Base-by-base conservation (phyloP, 2,329 filamentous ascomycete species). In the Leptographium radiaticola region DNA sequence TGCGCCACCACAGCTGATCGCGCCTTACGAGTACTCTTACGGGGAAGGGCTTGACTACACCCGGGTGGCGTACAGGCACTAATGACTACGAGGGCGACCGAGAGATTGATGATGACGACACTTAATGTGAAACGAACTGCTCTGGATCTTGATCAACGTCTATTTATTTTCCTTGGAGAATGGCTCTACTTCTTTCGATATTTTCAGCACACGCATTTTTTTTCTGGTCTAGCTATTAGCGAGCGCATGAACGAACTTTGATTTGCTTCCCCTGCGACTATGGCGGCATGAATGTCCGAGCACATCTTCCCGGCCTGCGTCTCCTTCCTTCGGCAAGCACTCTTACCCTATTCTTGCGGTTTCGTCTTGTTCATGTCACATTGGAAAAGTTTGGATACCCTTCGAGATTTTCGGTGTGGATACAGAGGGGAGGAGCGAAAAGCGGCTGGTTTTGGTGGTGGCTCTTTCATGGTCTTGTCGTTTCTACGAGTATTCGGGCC, bases 1-100 rank as follows among this genome's bases (percentile, higher is more conserved):
- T 59, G 61, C 64, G 2, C 68, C 68, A 25, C 67, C 68, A 25
- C 55, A 59, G 46, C 54, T 51, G 38, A 55, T 52, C 25, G 56
- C 54, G 2, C 44, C 45, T 10, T 51, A 51, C 45, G 59, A 55
- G 15, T 63, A 64, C 44, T 44, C 53, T 6, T 61, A 62, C 25
- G 59, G 56, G 44, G 38, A 50, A 7, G 53, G 53, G 15, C 51
- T 50, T 42, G 56, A 58, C 11, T 57, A 57, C 39, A 18, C 54
- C 25, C 8, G 48, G 55, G 20, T 25, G 20, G 25, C 49, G 15
- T 50, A 42, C 20, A 11, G 9, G 2, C 13, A 39, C 33, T 49
- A n/a, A 33, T 25, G 39, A 36, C 20, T 20, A 40, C 20, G 18
- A 20, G 18, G 34, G 20, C 47, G 47, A 30, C 18, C 13, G 33